These are phyloP conservation scores for Diaporthe batatas DNA, from an alignment of 2,329 filamentous ascomycete species.

Conservation along the genomic window DNA sequence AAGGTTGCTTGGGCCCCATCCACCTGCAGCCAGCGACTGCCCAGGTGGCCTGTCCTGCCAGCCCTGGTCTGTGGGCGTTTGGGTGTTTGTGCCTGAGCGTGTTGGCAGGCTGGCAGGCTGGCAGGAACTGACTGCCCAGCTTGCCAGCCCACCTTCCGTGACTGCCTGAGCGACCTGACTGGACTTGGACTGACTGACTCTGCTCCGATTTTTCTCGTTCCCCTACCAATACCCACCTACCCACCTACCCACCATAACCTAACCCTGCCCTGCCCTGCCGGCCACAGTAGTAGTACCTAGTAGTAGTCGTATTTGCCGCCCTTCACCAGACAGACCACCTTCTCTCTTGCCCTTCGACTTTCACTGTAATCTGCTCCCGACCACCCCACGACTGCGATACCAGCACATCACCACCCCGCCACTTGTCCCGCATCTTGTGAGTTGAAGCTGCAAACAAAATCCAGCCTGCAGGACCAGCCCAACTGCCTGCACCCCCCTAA, in stretches of 20 bases:
- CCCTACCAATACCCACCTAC: slow-evolving; percentile 4
- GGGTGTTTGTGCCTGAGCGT: not conserved
- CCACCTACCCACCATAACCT: too few relatives aligned
- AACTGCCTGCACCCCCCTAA: not conserved
- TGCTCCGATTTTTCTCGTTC: slow-evolving; percentile 34
- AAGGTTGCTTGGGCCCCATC: slow-evolving; percentile 16
- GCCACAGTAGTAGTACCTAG: slow-evolving; percentile 12
- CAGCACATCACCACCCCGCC: slow-evolving; percentile 28
- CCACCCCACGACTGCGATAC: slow-evolving; percentile 14
- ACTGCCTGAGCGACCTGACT: slow-evolving; percentile 2
- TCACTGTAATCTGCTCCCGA: slow-evolving; percentile 28
- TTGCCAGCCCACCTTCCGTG: slow-evolving; percentile 11
- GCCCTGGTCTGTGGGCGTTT: not conserved
- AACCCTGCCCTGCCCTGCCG: not conserved
- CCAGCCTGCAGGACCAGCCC: slow-evolving; percentile 14
- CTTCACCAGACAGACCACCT: slow-evolving; percentile 11
- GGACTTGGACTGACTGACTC: slow-evolving; percentile 16
- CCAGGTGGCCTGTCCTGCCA: not conserved
- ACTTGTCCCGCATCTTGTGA: slow-evolving; percentile 19
- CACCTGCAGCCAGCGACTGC: slow-evolving; percentile 8
- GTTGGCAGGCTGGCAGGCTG: too few relatives aligned
- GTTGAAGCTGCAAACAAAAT: slow-evolving; percentile 13
- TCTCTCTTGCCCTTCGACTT: slow-evolving; percentile 26
- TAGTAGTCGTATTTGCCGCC: slow-evolving; percentile 6
- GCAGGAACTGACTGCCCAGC: slow-evolving; percentile 1